Conservation (phyloP, 371 early-diverging fungal species). For the Capniomyces stellatus region DNA sequence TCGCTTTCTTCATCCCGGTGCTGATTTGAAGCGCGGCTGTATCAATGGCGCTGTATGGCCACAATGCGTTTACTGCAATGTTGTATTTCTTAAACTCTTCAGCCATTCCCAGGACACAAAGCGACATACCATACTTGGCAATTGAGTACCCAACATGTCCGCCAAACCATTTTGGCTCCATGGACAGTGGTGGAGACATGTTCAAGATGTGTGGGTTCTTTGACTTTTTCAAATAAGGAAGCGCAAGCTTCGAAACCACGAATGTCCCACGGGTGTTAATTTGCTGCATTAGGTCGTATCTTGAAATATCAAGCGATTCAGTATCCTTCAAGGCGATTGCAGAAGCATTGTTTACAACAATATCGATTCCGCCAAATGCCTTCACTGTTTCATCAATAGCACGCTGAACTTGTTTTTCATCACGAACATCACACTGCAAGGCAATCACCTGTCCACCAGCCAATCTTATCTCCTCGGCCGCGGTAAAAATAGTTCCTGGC, state of each 20-base stretch:
- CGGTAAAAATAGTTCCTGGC: slow-evolving; percentile 59
- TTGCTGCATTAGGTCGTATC: slow-evolving; percentile 60
- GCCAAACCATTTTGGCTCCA: slow-evolving; percentile 48
- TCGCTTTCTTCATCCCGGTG: slow-evolving; percentile 5
- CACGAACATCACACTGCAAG: slow-evolving; percentile 60
- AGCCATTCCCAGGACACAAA: slow-evolving; percentile 50
- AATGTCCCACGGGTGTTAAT: slow-evolving; percentile 69
- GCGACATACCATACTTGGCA: slow-evolving; percentile 55
- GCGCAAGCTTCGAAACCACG: slow-evolving; percentile 46
- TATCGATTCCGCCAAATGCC: slow-evolving; percentile 56
- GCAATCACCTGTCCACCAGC: slow-evolving; percentile 60
- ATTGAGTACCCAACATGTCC: slow-evolving; percentile 53
- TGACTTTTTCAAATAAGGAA: slow-evolving; percentile 41
- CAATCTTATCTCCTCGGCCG: slow-evolving; percentile 46
- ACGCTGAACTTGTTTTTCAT: slow-evolving; percentile 42
- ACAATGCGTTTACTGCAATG: slow-evolving; percentile 60
- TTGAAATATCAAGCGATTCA: slow-evolving; percentile 36
- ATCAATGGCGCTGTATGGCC: slow-evolving; percentile 57
- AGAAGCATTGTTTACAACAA: slow-evolving; percentile 56
- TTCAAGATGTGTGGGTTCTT: slow-evolving; percentile 53
- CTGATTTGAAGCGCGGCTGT: slow-evolving; percentile 51
- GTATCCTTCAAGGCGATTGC: slow-evolving; percentile 55
- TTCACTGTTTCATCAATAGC: slow-evolving; percentile 45
- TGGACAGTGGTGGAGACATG: slow-evolving; percentile 48
- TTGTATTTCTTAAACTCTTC: slow-evolving; percentile 43